A percentile compares a stretch with the other conserved stretches of the same genome.
Evolutionary conservation across 805 yeast species (phyloP).

Genomic region (Ogataea polymorpha): DNA sequence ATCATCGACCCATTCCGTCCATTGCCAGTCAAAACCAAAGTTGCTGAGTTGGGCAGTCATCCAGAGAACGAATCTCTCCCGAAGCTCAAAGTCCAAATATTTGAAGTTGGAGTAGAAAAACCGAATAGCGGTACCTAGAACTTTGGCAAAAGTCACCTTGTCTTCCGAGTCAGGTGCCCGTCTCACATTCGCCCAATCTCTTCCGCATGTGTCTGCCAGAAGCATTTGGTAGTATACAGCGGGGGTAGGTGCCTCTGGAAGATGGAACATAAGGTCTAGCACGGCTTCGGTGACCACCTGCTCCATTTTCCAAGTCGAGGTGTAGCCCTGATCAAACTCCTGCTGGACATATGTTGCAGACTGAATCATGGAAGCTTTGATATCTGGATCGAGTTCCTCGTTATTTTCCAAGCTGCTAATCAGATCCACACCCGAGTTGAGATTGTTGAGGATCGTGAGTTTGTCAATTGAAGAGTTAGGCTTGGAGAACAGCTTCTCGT

Average conservation of each 20-base stretch:
- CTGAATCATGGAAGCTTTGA: slow-evolving; percentile 27
- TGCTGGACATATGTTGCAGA: slow-evolving; percentile 37
- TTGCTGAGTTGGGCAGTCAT: slow-evolving; percentile 89
- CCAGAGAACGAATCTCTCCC: slow-evolving; percentile 80
- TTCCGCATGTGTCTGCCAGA: slow-evolving; percentile 79
- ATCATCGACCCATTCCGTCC: slow-evolving; percentile 88
- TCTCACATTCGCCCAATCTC: slow-evolving; percentile 56
- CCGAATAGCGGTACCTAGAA: slow-evolving; percentile 87
- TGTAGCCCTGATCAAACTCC: slow-evolving; percentile 37
- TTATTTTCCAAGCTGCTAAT: slow-evolving; percentile 27
- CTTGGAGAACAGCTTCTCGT: slow-evolving; percentile 58
- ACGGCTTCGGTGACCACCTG: slow-evolving; percentile 84
- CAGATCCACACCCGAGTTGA: slow-evolving; percentile 39
- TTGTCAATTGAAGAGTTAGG: slow-evolving; percentile 79
- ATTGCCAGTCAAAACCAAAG: slow-evolving; percentile 94
- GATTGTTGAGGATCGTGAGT: slow-evolving; percentile 39
- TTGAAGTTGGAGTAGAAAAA: slow-evolving; percentile 69
- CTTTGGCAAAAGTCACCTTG: slow-evolving; percentile 75
- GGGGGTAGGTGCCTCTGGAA: slow-evolving; percentile 66
- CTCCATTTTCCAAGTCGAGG: slow-evolving; percentile 85
- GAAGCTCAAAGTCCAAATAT: slow-evolving; percentile 70
- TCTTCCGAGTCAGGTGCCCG: slow-evolving; percentile 21
- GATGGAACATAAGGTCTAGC: slow-evolving; percentile 68
- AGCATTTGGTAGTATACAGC: slow-evolving; percentile 80
- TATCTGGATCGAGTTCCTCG: slow-evolving; percentile 25